Evolutionary conservation across 495 filamentous ascomycete species (phyloP).

Genomic region (Xylaria bambusicola): DNA sequence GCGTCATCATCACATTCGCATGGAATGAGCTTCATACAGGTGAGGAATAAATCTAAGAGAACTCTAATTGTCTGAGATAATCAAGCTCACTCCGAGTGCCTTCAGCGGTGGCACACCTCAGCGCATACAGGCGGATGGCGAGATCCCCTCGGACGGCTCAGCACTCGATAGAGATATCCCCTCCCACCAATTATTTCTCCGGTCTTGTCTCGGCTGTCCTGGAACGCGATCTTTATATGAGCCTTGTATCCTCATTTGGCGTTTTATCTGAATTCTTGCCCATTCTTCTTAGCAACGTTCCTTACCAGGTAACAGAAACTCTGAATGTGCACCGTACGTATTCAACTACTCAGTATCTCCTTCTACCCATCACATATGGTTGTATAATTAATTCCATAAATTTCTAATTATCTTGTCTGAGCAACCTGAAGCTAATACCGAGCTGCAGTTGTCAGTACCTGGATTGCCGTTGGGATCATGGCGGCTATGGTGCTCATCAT

Average conservation of each 20-base stretch:
- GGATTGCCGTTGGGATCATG: slow-evolving; percentile 38
- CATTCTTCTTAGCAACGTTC: slow-evolving; percentile 43
- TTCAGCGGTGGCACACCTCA: slow-evolving; percentile 27
- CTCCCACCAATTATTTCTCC: slow-evolving; percentile 37
- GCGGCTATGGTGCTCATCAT: slow-evolving; percentile 39
- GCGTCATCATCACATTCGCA: slow-evolving; percentile 45
- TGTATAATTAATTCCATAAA: background rate
- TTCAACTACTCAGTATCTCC: slow-evolving; percentile 3
- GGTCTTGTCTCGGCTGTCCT: slow-evolving; percentile 38
- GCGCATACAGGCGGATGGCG: slow-evolving; percentile 35
- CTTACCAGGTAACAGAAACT: slow-evolving; percentile 39
- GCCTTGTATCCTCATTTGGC: slow-evolving; percentile 34
- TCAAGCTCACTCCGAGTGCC: background rate
- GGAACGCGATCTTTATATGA: slow-evolving; percentile 32
- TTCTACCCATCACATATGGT: slow-evolving; percentile 5
- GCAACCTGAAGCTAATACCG: background rate
- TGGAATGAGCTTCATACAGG: slow-evolving; percentile 29
- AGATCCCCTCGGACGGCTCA: slow-evolving; percentile 26
- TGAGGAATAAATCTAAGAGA: slow-evolving; percentile 1
- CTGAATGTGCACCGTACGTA: slow-evolving; percentile 30
- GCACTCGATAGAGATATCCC: slow-evolving; percentile 39
- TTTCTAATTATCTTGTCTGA: background rate
- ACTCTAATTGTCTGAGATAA: background rate
- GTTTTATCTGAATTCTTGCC: slow-evolving; percentile 43
- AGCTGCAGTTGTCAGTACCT: slow-evolving; percentile 30